A percentile compares a stretch with the other conserved stretches of the same genome.
Evolutionary conservation across 2,329 filamentous ascomycete genomes (phyloP).

Genomic region (Cercospora brassicicola): DNA sequence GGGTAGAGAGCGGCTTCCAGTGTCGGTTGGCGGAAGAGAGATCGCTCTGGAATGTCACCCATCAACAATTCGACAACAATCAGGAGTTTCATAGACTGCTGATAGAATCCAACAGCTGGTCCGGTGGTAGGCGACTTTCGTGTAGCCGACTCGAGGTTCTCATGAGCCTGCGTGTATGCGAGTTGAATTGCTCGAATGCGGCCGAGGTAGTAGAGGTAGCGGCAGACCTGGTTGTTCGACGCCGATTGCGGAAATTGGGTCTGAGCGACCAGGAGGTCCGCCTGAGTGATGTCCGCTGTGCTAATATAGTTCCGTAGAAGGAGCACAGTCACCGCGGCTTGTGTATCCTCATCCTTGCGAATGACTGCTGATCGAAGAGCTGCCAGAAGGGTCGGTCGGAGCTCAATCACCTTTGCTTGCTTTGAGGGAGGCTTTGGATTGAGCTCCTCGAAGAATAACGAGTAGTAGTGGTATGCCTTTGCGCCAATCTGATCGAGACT

Average conservation of each 20-base stretch:
- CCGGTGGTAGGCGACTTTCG: constrained; percentile 90
- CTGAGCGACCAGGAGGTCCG: constrained; percentile 91
- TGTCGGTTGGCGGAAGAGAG: constrained; percentile 84
- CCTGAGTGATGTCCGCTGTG: constrained; percentile 94
- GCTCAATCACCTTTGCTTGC: constrained; percentile 80
- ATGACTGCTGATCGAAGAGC: constrained; percentile 93
- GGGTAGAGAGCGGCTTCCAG: constrained; percentile 86
- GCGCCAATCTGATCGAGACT: constrained; percentile 91
- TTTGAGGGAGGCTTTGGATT: constrained; percentile 84
- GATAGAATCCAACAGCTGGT: constrained; percentile 89
- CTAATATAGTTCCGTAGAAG: constrained; percentile 93
- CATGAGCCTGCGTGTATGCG: constrained; percentile 93
- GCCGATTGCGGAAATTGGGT: constrained; percentile 92
- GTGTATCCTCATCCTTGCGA: constrained; percentile 95
- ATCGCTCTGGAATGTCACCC: constrained; percentile 96
- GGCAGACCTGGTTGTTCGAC: constrained; percentile 95
- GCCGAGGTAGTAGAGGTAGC: constrained; percentile 95
- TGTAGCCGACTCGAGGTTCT: constrained; percentile 87
- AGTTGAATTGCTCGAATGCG: constrained; percentile 95
- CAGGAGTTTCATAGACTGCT: constrained; percentile 93
- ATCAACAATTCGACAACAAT: constrained; percentile 95
- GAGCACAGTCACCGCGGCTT: constrained; percentile 91
- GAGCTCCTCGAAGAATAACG: constrained; percentile 89
- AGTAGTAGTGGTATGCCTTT: constrained; percentile 98
- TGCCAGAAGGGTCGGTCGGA: constrained; percentile 80